Percentiles rank a stretch among this genome's conserved stretches.
Evolutionary conservation across 257 asterid genomes (phyloP).

Genomic region (Rauvolfia tetraphylla): DNA sequence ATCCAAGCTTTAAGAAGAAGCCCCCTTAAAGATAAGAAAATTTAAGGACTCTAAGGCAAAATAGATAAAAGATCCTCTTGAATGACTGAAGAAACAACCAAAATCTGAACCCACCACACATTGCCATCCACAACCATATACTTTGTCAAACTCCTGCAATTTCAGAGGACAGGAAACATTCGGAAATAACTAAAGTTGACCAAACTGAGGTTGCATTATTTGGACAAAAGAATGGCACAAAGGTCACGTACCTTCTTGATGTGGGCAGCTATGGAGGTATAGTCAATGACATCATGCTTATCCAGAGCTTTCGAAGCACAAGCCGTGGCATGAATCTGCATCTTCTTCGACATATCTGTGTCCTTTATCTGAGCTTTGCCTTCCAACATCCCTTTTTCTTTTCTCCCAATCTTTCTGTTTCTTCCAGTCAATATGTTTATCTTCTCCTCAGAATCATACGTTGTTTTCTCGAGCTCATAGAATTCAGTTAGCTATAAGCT

Average conservation of each 20-base stretch:
- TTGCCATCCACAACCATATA: conserved; percentile 85
- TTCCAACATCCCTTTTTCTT: conserved; percentile 32
- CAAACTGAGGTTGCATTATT: not conserved
- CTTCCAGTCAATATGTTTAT: not conserved
- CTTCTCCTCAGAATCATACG: not conserved
- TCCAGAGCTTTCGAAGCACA: conserved; percentile 82
- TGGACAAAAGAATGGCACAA: not conserved
- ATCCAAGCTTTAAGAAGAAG: conserved; percentile 31
- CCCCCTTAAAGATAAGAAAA: conserved; percentile 80
- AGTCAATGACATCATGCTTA: conserved; percentile 64
- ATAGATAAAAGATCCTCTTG: conserved; percentile 71
- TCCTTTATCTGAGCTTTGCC: conserved; percentile 50
- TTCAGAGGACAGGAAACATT: not conserved
- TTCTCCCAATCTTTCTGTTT: not conserved
- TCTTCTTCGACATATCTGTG: conserved; percentile 74
- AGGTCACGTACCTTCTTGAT: conserved; percentile 35
- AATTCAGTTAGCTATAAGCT: not conserved
- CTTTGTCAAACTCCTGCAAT: conserved; percentile 70
- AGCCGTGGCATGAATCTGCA: conserved; percentile 87
- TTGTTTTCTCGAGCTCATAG: not conserved
- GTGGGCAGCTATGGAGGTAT: conserved; percentile 46
- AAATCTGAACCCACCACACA: conserved; percentile 88
- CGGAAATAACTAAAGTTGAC: not conserved
- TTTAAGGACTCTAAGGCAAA: conserved; percentile 74
- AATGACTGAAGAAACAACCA: conserved; percentile 80